Evolutionary conservation across 108 stramenopile species (phyloP).

Genomic region (Nannochloropsis gaditana): DNA sequence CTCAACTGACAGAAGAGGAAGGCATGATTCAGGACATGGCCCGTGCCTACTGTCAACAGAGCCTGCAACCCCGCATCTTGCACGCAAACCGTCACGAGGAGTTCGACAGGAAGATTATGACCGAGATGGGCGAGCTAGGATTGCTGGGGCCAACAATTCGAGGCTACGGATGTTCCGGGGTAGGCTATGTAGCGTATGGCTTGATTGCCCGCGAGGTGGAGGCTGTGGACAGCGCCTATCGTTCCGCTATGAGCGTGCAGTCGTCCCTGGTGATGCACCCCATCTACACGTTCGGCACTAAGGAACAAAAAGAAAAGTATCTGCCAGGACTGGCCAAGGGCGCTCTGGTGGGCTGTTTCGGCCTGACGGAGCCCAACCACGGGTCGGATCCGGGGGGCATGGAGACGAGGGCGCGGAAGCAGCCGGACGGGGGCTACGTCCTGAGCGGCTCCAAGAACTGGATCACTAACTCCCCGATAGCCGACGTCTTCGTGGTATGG

Average conservation of each 20-base stretch:
- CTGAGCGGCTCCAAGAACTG: constrained; percentile 89
- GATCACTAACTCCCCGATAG: constrained; percentile 93
- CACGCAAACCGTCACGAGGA: constrained; percentile 74
- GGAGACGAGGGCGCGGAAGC: constrained; percentile 70
- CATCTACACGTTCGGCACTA: constrained; percentile 79
- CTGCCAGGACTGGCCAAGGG: constrained; percentile 75
- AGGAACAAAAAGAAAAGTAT: constrained; percentile 72
- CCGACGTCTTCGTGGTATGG: constrained; percentile 87
- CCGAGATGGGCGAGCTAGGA: constrained; percentile 79
- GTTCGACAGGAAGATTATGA: constrained; percentile 67
- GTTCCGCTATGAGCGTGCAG: constrained; percentile 88
- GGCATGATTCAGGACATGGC: constrained; percentile 58
- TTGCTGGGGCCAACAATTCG: constrained; percentile 77
- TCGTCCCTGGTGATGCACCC: constrained; percentile 89
- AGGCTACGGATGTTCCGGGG: constrained; percentile 71
- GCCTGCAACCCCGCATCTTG: constrained; percentile 69
- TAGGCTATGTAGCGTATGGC: constrained; percentile 78
- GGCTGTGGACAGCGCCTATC: constrained; percentile 68
- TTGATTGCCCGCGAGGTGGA: constrained; percentile 61
- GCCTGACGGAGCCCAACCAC: constrained; percentile 92
- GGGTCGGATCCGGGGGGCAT: constrained; percentile 84
- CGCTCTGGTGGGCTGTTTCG: constrained; percentile 83
- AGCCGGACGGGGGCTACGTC: constrained; percentile 59
- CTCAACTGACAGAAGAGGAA: constrained; percentile 22
- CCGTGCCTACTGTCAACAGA: constrained; percentile 65